Conservation (phyloP, 2,329 filamentous ascomycete species). For the Amauroascus niger region DNA sequence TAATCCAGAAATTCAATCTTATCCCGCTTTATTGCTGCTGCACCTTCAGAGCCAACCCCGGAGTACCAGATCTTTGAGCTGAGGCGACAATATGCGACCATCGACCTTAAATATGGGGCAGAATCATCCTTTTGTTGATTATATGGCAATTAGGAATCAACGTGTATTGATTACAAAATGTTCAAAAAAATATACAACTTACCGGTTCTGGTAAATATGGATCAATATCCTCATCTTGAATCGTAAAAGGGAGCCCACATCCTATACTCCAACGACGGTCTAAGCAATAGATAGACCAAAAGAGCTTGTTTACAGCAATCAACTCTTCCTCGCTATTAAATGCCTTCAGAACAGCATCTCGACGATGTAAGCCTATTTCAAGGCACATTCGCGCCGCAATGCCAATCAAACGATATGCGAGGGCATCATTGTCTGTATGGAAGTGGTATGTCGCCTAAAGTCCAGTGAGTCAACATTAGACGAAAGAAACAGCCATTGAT, state of each 20-base stretch:
- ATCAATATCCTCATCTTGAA: constrained; percentile 81
- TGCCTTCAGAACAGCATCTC: constrained; percentile 57
- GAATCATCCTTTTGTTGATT: constrained; percentile 33
- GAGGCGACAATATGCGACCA: constrained; percentile 76
- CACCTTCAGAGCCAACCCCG: constrained; percentile 59
- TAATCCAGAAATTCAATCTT: constrained; percentile 74
- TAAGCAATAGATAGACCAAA: constrained; percentile 79
- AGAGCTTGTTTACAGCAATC: constrained; percentile 58
- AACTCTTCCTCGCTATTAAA: constrained; percentile 62
- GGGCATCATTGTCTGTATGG: constrained; percentile 71
- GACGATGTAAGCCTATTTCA: constrained; percentile 72
- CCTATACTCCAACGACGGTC: constrained; percentile 83
- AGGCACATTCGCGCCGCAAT: constrained; percentile 69
- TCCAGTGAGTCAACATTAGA: not conserved
- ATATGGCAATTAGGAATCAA: not conserved
- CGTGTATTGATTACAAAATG: not conserved
- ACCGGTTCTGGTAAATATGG: constrained; percentile 69
- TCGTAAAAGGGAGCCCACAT: constrained; percentile 75
- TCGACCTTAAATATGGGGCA: constrained; percentile 65
- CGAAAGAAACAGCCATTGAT: not conserved
- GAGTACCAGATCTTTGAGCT: constrained; percentile 80
- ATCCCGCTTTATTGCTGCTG: constrained; percentile 56
- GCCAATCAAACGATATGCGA: constrained; percentile 81
- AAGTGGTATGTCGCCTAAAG: constrained; percentile 65
- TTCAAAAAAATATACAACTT: constrained; percentile 20